These are phyloP conservation scores for Cladosporium sp. DNA, from an alignment of 2,329 filamentous ascomycete species.

Conservation along the genomic window DNA sequence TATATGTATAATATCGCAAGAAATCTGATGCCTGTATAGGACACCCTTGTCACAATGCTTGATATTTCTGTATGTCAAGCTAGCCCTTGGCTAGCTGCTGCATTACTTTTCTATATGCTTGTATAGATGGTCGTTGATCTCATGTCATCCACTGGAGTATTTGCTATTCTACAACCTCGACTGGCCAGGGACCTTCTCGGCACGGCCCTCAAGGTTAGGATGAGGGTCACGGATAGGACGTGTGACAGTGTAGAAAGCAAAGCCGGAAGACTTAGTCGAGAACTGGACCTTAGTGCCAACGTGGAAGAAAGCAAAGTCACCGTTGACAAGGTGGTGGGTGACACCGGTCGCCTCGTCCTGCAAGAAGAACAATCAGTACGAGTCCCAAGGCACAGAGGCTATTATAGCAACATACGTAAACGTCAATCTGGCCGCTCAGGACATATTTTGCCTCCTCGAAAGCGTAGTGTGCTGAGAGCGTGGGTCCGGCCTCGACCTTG, in stretches of 20 bases:
- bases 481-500: slow-evolving; percentile 19
- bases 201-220: slow-evolving; percentile 16
- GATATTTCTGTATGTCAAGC: too few relatives aligned
- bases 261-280: slow-evolving; percentile 18
- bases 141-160: neutral
- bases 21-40: too few relatives aligned
- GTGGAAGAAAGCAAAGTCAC: slow-evolving; percentile 22
- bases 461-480: slow-evolving; percentile 13
- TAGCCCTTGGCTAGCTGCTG: neutral
- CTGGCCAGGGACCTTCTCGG: slow-evolving; percentile 13
- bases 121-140: neutral
- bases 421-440: slow-evolving; percentile 20
- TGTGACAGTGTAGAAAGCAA: slow-evolving; percentile 21
- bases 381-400: neutral
- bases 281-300: slow-evolving; percentile 20
- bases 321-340: slow-evolving; percentile 19
- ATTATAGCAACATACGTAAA: slow-evolving; percentile 5
- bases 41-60: too few relatives aligned
- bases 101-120: neutral
- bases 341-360: slow-evolving; percentile 20
- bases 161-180: neutral
- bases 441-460: slow-evolving; percentile 23
- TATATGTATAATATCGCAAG: neutral
- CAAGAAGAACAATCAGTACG: neutral
- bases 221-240: slow-evolving; percentile 18